Evolutionary conservation across 345 rosid species (phyloP), one percentile per base, ranked within the genome.

Genomic region (Hibiscus syriacus): DNA sequence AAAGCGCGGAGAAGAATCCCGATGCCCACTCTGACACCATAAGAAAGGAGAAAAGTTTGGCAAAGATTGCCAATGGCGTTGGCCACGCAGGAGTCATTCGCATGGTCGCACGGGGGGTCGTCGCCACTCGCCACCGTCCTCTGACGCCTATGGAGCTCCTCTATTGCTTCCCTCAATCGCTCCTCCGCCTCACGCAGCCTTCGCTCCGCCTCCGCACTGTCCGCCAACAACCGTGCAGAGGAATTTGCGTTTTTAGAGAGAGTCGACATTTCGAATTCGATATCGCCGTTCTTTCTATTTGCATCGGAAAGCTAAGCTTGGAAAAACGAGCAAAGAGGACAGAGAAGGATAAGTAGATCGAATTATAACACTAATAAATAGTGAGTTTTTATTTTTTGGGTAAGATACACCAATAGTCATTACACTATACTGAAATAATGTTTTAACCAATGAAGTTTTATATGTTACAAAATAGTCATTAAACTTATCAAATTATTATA

Each of bases 1-100:
- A 94, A 94, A 74, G 99, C 99, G 59, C 99, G 96, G 64, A 94
- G 92, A 36, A 94, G 85, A 69, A 92, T 94, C 43, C 98, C 99
- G 52, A 94, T 83, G 16, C 99, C 98, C 43, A 92, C 99, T 71
- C 99, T 80, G 43, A 94, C 99, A 64, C 98, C 98, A 49, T 92
- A 90, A 10, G 98, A 88, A 63, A 95, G 93, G 59, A 95, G 98
- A 74, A 95, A 95, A 83, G 88, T 88, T 83, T 95, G 98, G 76
- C 99, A 95, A 74, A 95, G 96, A 76, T 95, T 95, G 1, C 98
- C 98, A 50, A 95, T 92, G 39, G 98, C 96, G 82, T 95, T 84
- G 19, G 99, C 97, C n/a, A 88, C 86, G 64, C 99, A 95, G 0
- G 98, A 95, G 65, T 87, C 97, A 41, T 92, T 93, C 22, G 85